A percentile compares a stretch with the other conserved stretches of the same genome.
These are phyloP conservation scores for Ceratocystis huliohia DNA, from an alignment of 2,329 filamentous ascomycete genomes.

Conservation along the genomic window DNA sequence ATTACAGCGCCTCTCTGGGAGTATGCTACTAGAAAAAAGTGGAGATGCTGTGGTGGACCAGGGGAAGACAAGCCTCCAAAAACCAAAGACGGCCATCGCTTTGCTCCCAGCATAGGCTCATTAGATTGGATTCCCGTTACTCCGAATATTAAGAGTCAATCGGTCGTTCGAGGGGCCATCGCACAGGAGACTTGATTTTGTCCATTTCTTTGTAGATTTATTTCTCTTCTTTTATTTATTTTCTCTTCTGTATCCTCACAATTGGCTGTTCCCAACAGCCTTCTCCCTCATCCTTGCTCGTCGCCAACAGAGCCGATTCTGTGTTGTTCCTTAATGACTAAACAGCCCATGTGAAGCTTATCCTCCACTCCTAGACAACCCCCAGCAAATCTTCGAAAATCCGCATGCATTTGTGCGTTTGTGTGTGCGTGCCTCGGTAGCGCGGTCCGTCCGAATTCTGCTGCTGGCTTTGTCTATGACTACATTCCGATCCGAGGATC, in stretches of 20 bases:
- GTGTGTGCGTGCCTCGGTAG: slow-evolving; percentile 8
- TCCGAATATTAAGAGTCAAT: not conserved
- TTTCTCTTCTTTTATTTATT: not conserved
- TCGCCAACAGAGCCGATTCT: not conserved
- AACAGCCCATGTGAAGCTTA: slow-evolving; percentile 3
- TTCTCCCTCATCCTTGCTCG: not conserved
- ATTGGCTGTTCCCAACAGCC: not conserved
- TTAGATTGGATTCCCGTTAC: not conserved
- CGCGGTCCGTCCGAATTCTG: slow-evolving; percentile 6
- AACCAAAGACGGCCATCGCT: not conserved
- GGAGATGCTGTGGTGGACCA: not conserved
- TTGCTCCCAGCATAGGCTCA: too few species aligned
- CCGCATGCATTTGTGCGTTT: slow-evolving; percentile 1
- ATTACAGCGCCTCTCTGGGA: too few species aligned
- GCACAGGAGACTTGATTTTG: not conserved
- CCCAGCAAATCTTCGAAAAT: not conserved
- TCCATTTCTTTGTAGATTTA: not conserved
- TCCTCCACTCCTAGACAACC: not conserved
- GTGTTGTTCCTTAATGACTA: not conserved
- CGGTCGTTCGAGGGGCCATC: not conserved
- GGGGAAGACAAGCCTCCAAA: slow-evolving; percentile 3
- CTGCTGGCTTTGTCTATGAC: not conserved
- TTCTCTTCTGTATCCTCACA: not conserved
- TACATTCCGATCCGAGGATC: slow-evolving; percentile 7
- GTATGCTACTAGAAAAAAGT: not conserved